Conservation (phyloP, 148 eudicot genomes). For the Nepenthes mirabilis region DNA sequence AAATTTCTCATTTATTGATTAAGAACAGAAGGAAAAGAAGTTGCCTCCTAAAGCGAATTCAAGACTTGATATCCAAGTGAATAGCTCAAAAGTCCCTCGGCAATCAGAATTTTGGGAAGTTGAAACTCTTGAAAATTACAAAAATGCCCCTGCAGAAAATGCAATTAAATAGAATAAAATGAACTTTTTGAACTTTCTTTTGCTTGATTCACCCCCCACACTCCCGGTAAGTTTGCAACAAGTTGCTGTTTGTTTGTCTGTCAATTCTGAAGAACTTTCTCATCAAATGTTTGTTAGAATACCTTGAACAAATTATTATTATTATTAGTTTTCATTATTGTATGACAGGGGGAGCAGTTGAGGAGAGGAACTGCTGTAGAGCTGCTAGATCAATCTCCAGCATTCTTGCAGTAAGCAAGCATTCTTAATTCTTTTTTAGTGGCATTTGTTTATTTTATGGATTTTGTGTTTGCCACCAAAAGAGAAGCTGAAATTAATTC, state of each 20-base stretch:
- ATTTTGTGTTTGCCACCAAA: background rate
- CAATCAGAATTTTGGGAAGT: too few species aligned
- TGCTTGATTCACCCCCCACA: too few species aligned
- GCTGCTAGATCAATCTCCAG: slow-evolving; percentile 31
- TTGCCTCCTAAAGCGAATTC: too few species aligned
- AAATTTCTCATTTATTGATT: too few species aligned
- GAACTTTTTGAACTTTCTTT: too few species aligned
- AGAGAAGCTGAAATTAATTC: slow-evolving; percentile 1
- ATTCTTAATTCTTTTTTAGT: background rate
- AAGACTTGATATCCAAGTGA: too few species aligned
- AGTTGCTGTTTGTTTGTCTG: background rate
- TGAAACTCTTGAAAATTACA: too few species aligned
- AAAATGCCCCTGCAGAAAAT: too few species aligned
- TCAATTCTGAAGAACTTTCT: background rate
- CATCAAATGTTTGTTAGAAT: background rate
- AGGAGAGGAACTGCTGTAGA: slow-evolving; percentile 40
- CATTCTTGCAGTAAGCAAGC: slow-evolving; percentile 33
- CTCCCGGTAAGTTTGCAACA: background rate
- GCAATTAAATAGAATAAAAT: too few species aligned
- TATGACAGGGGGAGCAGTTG: slow-evolving; percentile 73
- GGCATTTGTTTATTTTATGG: slow-evolving; percentile 4
- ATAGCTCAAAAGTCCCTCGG: too few species aligned
- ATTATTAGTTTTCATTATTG: slow-evolving; percentile 3
- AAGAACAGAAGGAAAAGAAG: too few species aligned
- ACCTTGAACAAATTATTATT: background rate